Percentiles rank a stretch among this genome's conserved stretches.
Conservation (phyloP, 495 filamentous ascomycete species). For the Haplographium delicatum region DNA sequence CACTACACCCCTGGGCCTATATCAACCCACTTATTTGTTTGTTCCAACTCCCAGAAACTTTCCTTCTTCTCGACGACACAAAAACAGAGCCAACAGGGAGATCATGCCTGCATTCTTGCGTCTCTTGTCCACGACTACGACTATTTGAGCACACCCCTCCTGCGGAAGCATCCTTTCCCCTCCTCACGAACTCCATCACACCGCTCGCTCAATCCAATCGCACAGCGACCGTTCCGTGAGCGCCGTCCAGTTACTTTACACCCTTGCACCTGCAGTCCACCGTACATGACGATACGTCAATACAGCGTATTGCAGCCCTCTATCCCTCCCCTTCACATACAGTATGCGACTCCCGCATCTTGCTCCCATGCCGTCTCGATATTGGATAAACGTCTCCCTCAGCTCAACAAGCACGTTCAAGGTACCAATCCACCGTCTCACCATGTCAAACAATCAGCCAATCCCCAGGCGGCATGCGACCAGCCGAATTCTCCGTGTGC, state of each 20-base stretch:
- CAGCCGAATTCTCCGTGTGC: slow-evolving; percentile 16
- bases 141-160: too few relatives aligned
- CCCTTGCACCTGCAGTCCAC: slow-evolving; percentile 1
- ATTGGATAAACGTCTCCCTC: slow-evolving; percentile 8
- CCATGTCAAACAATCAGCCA: not conserved
- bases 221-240: not conserved
- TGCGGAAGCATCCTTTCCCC: slow-evolving; percentile 2
- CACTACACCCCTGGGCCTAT: not conserved
- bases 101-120: too few relatives aligned
- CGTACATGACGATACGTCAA: slow-evolving; percentile 6
- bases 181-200: slow-evolving; percentile 12
- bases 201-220: slow-evolving; percentile 9
- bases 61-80: too few relatives aligned
- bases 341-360: not conserved
- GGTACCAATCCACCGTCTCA: slow-evolving; percentile 14
- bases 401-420: slow-evolving; percentile 9
- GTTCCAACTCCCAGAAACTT: slow-evolving; percentile 8
- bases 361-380: not conserved
- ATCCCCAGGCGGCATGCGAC: not conserved
- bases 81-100: too few relatives aligned
- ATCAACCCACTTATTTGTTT: slow-evolving; percentile 10
- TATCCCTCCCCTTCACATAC: not conserved
- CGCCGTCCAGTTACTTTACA: not conserved
- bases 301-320: not conserved
- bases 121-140: too few relatives aligned